Base-by-base conservation (phyloP, 345 rosid species). In the Pugionium cornutum region DNA sequence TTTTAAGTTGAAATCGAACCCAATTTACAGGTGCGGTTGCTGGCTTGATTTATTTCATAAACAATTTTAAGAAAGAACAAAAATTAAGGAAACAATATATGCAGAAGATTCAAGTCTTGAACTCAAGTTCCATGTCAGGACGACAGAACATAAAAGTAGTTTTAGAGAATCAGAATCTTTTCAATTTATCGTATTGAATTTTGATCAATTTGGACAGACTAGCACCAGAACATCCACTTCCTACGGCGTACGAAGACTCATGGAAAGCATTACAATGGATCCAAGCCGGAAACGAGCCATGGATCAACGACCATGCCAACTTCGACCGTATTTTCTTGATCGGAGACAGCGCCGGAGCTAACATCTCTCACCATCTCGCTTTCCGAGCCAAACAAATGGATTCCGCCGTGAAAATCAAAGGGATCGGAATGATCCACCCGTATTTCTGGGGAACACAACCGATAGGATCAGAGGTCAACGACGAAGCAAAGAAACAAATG, bases 271-370 rank as follows among this genome's bases (percentile, higher is more conserved):
- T 92, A 30, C 44, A 77, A 46, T 78, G 80, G 81, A 63, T 89
- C 10, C 83, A 80, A 58, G 36, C 82, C 44, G 78, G 77, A 39
- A 64, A 72, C 11, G 78, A 68, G 42, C 63, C 73, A 1, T 91
- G 98, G 98, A 79, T 91, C 56, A 51, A 63, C 42, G 80, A 84
- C 11, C 47, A 46, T 44, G 90, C 72, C 0, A 83, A 85, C 60
- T 79, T 83, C 4, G 73, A 71, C 32, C 66, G 70, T 45, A 35
- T 89, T 6, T 81, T 79, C 66, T 26, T 91, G 34, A 64, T 45
- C 1, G 98, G 98, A 1, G 98, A 91, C 54, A 91, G 98, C 32
- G 83, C 84, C 0, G 96, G 98, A 7, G 88, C 88, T 4, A 85
- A 80, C 67, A 81, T 91, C 31, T 72, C 83, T 0, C 95, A 91